Percentiles rank a stretch among this genome's conserved stretches.
phyloP scores from a whole-genome alignment of 2,329 filamentous ascomycete species.

The Microdochium trichocladiopsis region DNA sequence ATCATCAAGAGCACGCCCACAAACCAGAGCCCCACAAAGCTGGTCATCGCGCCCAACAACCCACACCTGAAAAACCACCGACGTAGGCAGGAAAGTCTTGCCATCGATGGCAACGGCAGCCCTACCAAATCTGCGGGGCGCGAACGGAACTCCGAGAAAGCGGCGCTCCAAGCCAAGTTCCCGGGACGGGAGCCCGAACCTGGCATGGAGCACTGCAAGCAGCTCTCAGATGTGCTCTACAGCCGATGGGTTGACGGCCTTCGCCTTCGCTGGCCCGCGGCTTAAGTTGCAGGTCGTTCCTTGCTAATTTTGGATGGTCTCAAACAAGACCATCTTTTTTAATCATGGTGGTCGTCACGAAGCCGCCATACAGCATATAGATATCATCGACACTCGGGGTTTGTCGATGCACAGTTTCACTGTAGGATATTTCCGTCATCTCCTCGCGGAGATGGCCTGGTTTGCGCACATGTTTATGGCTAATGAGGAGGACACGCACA shows the following conservation, averaged over 20 bases:
- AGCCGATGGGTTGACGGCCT: constrained; percentile 83
- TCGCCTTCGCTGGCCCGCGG: constrained; percentile 58
- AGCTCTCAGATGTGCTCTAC: constrained; percentile 86
- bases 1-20: constrained; percentile 43
- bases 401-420: neutral
- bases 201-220: constrained; percentile 88
- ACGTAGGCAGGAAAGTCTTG: constrained; percentile 47
- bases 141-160: constrained; percentile 40
- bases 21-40: constrained; percentile 42
- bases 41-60: constrained; percentile 75
- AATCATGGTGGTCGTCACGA: too few relatives aligned
- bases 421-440: neutral
- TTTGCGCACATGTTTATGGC: neutral
- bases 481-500: neutral
- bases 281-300: neutral
- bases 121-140: constrained; percentile 19
- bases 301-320: too few relatives aligned
- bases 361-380: too few relatives aligned
- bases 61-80: constrained; percentile 77
- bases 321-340: too few relatives aligned
- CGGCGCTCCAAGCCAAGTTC: constrained; percentile 42
- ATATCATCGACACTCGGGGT: neutral
- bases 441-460: neutral
- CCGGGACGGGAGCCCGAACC: constrained; percentile 47
- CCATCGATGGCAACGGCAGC: constrained; percentile 18